Percentiles rank a stretch among this genome's conserved stretches.
These are phyloP conservation scores for Naegleria fowleri DNA, from an alignment of 208 protist species.

Conservation along the genomic window DNA sequence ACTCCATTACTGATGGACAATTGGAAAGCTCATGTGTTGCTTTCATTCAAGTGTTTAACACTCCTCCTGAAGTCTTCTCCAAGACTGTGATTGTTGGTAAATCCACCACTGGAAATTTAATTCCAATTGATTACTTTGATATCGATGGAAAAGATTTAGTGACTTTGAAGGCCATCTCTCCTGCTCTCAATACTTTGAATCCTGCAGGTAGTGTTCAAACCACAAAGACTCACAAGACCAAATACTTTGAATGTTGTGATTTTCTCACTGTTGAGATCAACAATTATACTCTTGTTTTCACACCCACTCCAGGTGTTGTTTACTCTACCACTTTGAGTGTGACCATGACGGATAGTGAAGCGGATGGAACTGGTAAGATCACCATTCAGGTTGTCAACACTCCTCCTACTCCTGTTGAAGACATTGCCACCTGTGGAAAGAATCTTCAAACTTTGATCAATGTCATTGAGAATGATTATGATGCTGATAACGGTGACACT, in stretches of 20 bases:
- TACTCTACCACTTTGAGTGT: not conserved
- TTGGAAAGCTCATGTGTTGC: not conserved
- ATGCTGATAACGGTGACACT: not conserved
- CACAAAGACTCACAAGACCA: not conserved
- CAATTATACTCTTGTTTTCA: not conserved
- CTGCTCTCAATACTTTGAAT: not conserved
- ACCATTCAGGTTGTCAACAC: not conserved
- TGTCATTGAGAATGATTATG: slow-evolving; percentile 19
- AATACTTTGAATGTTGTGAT: not conserved
- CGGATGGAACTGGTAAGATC: not conserved
- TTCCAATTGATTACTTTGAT: not conserved
- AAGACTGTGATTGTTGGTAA: not conserved
- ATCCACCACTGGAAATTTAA: not conserved
- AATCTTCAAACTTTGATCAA: not conserved
- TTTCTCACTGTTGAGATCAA: not conserved
- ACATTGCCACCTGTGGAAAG: not conserved
- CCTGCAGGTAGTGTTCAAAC: not conserved
- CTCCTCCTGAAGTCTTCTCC: not conserved
- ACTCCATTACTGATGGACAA: not conserved
- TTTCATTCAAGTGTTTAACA: not conserved
- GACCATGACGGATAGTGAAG: not conserved
- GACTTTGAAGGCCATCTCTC: not conserved
- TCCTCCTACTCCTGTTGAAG: not conserved
- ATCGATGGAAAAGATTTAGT: not conserved
- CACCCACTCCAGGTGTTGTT: not conserved